Percentiles rank a stretch among this genome's conserved stretches.
Conservation (phyloP, 768 basidiomycete genomes). For the Amanita muscaria region DNA sequence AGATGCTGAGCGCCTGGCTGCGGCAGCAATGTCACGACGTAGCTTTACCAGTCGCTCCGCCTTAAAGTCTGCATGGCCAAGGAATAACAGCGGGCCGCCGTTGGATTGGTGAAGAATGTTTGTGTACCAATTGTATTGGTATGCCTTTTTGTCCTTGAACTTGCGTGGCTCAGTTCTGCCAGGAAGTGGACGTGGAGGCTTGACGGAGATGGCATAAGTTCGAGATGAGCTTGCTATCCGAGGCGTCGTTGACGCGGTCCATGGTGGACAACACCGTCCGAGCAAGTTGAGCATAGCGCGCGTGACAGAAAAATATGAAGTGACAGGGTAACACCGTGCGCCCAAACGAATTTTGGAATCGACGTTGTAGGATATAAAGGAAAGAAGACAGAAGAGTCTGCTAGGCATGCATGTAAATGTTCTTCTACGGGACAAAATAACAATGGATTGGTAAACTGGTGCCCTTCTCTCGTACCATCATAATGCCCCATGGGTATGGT, state of each 20-base stretch:
- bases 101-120: slow-evolving; percentile 53
- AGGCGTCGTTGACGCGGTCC: slow-evolving; percentile 17
- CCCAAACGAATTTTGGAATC: no score
- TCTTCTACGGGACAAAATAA: no score
- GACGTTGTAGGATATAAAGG: no score
- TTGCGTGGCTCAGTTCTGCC: slow-evolving; percentile 52
- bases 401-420: no score
- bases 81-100: slow-evolving; percentile 62
- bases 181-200: slow-evolving; percentile 40
- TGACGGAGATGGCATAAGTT: slow-evolving; percentile 50
- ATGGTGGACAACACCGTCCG: slow-evolving; percentile 24
- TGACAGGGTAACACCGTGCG: no score
- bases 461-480: no score
- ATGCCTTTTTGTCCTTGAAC: slow-evolving; percentile 73
- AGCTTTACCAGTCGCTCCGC: slow-evolving; percentile 60
- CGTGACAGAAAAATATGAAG: no score
- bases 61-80: slow-evolving; percentile 70
- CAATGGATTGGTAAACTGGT: no score
- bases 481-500: no score
- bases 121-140: slow-evolving; percentile 73
- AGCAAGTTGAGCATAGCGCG: no score
- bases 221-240: slow-evolving; percentile 22
- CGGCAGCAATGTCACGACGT: slow-evolving; percentile 55
- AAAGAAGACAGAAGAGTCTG: no score
- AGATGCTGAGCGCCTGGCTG: slow-evolving; percentile 36